Evolutionary conservation across 352 stramenopile species (phyloP).

Genomic region (Phytophthora podocarpi): DNA sequence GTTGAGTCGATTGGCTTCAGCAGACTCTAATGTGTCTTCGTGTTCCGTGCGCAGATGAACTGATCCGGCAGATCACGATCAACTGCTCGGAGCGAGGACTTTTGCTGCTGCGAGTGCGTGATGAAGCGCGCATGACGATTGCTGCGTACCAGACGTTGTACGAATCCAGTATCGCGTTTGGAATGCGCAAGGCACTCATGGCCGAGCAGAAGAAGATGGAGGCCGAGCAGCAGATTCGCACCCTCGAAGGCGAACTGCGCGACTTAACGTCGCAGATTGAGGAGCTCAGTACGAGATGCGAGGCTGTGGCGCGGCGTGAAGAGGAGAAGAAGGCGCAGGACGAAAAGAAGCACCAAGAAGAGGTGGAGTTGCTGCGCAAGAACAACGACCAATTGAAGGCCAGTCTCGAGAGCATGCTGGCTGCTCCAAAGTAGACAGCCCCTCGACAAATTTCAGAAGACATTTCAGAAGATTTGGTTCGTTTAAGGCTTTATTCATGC

Average conservation of each 20-base stretch:
- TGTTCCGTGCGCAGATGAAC: constrained; percentile 66
- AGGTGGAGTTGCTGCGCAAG: constrained; percentile 86
- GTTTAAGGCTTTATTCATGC: constrained; percentile 10
- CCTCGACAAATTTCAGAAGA: too few species aligned
- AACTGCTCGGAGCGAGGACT: constrained; percentile 92
- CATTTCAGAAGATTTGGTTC: neutral
- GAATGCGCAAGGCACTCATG: constrained; percentile 94
- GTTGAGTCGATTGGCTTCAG: too few species aligned
- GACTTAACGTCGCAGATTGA: constrained; percentile 85
- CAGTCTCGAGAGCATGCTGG: constrained; percentile 87
- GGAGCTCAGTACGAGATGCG: constrained; percentile 65
- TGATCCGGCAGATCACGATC: constrained; percentile 94
- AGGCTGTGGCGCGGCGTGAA: constrained; percentile 63
- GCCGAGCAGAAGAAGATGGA: constrained; percentile 92
- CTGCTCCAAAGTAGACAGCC: constrained; percentile 63
- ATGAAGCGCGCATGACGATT: constrained; percentile 94
- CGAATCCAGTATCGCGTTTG: constrained; percentile 92
- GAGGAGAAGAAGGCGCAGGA: constrained; percentile 72
- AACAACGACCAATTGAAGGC: constrained; percentile 91
- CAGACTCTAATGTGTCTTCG: neutral
- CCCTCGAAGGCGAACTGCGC: constrained; percentile 77
- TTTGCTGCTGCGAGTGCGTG: constrained; percentile 87
- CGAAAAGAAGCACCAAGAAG: constrained; percentile 87
- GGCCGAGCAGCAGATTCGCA: constrained; percentile 79
- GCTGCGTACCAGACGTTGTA: constrained; percentile 94